Conservation (phyloP, 2,329 filamentous ascomycete genomes). For the Fusarium sp. region DNA sequence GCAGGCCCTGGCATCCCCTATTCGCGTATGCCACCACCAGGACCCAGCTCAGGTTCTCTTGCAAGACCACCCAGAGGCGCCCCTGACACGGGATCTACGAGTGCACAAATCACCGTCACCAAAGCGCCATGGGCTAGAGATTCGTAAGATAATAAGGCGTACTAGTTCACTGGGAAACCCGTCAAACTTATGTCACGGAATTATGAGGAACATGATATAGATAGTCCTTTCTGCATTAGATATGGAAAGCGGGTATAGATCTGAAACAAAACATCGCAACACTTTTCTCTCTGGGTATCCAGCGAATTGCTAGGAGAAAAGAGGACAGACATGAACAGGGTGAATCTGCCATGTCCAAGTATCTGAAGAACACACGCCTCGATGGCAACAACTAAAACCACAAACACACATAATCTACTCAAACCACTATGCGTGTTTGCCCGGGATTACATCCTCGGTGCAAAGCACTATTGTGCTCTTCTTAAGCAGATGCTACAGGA, state of each 20-base stretch:
- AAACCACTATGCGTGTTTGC: constrained; percentile 13
- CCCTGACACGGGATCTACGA: constrained; percentile 49
- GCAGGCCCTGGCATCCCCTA: constrained; percentile 56
- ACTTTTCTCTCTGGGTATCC: constrained; percentile 51
- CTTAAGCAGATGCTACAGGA: constrained; percentile 43
- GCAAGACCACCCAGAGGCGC: constrained; percentile 39
- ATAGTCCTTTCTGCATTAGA: constrained; percentile 38
- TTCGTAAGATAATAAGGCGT: constrained; percentile 1
- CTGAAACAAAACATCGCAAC: constrained; percentile 46
- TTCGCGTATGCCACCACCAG: constrained; percentile 52
- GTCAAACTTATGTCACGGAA: constrained; percentile 3
- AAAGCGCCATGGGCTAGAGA: constrained; percentile 62
- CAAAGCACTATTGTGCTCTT: neutral
- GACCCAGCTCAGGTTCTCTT: constrained; percentile 46
- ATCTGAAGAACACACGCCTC: constrained; percentile 10
- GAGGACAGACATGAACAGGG: constrained; percentile 20
- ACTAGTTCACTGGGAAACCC: neutral
- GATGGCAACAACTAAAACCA: constrained; percentile 7
- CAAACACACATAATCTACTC: constrained; percentile 2
- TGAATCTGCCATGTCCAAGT: constrained; percentile 1
- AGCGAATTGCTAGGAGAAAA: constrained; percentile 48
- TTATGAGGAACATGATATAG: constrained; percentile 15
- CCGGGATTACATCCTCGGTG: neutral
- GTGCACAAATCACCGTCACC: constrained; percentile 57
- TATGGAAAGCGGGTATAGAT: constrained; percentile 51